Base-by-base conservation (phyloP, 164 flowering plant species). In the grape (Vitis vinifera) region DNA sequence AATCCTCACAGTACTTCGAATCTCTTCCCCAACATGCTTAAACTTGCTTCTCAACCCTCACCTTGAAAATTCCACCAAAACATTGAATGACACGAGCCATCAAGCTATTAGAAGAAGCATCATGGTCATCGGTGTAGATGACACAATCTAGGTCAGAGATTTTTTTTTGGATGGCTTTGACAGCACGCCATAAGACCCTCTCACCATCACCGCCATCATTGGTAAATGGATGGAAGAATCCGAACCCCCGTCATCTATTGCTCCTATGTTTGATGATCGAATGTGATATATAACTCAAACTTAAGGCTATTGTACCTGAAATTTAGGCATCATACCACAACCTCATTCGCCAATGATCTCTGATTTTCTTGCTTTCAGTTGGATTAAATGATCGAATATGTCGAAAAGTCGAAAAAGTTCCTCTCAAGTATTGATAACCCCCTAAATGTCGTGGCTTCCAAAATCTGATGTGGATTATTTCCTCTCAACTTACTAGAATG, bases 151-250 rank as follows among this genome's bases (percentile, higher is more conserved):
- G 93, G 77, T 85, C 73, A 6, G 92, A 88, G 8, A 30, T 51
- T 53, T 19, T 19, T 52, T 93, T 97, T 78, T 95, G 98, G 49
- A 95, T 72, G 68, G 93, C 96, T 81, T 84, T 91, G 49, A 95
- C 90, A 65, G 98, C 97, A 73, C 97, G 93, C 99, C 99, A 93
- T 1, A 95, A 82, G 16, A 95, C 98, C 71, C 93, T 78, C 80
- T 95, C 99, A n/a, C 98, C 99, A 10, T 98, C 99, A 23, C 99
- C 97, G 48, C 99, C 99, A 66, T 95, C 98, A 74, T 93, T 95
- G 48, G 99, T 95, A 86, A 89, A 93, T 0, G 98, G 99, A 60
- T 95, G 99, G 81, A 95, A 93, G 83, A 95, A 90, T 4, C 83
- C 97, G 13, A 91, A 88, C 0, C 93, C 89, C 37, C 63, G 74